Percentiles rank a stretch among this genome's conserved stretches.
Evolutionary conservation across 306 rosid genomes (phyloP).

Genomic region (Acacia melanoxylon): DNA sequence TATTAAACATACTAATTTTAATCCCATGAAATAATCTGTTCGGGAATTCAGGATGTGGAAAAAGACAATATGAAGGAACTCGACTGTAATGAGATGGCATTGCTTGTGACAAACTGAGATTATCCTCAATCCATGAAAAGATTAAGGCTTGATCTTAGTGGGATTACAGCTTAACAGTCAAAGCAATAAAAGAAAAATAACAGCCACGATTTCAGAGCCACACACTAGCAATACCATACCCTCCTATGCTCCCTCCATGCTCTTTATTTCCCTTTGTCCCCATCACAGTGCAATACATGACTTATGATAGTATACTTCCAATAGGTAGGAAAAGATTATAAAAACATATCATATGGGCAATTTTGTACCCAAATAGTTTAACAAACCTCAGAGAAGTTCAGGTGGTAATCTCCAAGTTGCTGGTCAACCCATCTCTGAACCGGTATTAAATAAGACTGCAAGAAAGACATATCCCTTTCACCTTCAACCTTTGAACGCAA

Average conservation of each 20-base stretch:
- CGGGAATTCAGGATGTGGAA: too few relatives aligned
- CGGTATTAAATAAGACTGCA: constrained; percentile 83
- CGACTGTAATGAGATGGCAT: too few relatives aligned
- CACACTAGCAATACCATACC: neutral
- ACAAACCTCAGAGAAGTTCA: constrained; percentile 84
- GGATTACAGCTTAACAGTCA: neutral
- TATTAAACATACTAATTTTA: too few relatives aligned
- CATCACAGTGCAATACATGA: neutral
- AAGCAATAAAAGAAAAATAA: neutral
- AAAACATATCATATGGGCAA: constrained; percentile 27
- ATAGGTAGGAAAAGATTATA: constrained; percentile 11
- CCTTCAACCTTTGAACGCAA: constrained; percentile 73
- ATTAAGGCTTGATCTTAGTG: neutral
- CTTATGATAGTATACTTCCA: neutral
- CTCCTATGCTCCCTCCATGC: neutral
- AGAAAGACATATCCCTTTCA: constrained; percentile 66
- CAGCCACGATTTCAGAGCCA: neutral
- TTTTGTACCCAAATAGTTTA: constrained; percentile 28
- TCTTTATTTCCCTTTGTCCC: neutral
- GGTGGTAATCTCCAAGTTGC: constrained; percentile 93
- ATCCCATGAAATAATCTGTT: too few relatives aligned
- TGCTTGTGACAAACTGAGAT: neutral
- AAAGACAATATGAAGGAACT: too few relatives aligned
- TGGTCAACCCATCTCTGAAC: constrained; percentile 85
- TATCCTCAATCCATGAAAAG: neutral